Base-by-base conservation (phyloP, 192 early-diverging fungal species). In the Podila epigama region DNA sequence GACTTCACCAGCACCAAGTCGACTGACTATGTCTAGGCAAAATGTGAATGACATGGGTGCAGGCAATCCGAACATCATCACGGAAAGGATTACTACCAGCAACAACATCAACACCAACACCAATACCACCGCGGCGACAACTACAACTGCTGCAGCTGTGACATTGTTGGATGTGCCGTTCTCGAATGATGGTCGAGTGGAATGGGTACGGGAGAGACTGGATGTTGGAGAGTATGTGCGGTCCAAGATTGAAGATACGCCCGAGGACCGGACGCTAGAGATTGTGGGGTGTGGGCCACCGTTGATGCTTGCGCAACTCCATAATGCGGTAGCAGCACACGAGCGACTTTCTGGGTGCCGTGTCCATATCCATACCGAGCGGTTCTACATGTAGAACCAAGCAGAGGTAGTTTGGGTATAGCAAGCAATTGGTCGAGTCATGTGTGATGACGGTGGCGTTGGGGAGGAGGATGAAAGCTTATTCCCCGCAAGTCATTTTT, bases 281-380 rank as follows among this genome's bases (percentile, higher is more conserved):
- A 51, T 75, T 58, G 72, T 75, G 6, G 72, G 64, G 3, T 75
- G 72, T 56, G 72, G 72, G 8, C 72, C 72, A 12, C 25, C 72
- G 5, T 12, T 29, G 60, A 68, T 75, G 72, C 51, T 75, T 27
- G 54, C 72, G 0, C 59, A 75, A 25, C 64, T 75, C 16, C 72
- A 75, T 44, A 75, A 75, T 40, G 60, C 31, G 22, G 72, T 75
- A 18, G 72, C 65, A 12, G 64, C 54, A 16, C 40, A 51, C n/a
- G 72, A 75, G n/a, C 29, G 27, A 4, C 60, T 75, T 4, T 63
- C 60, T n/a, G 60, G 72, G 27, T 68, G 72, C 60, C 52, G 72
- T n/a, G 72, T 75, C 18, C 44, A 75, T 16, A 53, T 75, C 6
- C 72, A 68, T 35, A 75, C 72, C 4, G 72, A 75, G 48, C 72